These are phyloP conservation scores for Strobilomyces echinocephalus DNA, from an alignment of 768 basidiomycete genomes.

Conservation along the genomic window DNA sequence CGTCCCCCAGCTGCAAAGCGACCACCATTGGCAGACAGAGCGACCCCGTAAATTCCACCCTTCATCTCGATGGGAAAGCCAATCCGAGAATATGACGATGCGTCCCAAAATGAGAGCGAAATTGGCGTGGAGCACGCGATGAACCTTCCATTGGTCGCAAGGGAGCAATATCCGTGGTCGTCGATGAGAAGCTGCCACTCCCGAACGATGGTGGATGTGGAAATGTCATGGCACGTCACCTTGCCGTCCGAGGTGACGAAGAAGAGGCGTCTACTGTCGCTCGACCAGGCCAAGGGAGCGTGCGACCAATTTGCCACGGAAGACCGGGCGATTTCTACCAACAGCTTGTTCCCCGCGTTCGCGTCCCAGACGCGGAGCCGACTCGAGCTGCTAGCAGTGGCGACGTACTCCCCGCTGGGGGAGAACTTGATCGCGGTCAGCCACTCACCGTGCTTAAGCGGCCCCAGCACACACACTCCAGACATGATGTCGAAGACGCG, in stretches of 20 bases:
- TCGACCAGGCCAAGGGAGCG: background rate
- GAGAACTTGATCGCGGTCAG: background rate
- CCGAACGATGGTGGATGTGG: background rate
- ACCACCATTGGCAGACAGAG: background rate
- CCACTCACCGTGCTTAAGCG: background rate
- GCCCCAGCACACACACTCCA: background rate
- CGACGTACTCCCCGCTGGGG: background rate
- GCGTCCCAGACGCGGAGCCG: background rate
- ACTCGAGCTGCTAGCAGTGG: background rate
- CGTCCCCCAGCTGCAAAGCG: background rate
- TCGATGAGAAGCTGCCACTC: background rate
- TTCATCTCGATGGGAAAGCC: background rate
- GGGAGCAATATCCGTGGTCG: background rate
- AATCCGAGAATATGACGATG: background rate
- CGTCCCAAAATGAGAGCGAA: background rate
- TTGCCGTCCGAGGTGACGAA: background rate
- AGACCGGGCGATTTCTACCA: background rate
- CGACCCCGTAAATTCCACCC: background rate
- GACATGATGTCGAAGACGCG: background rate
- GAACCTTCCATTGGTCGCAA: background rate
- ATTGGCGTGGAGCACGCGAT: background rate
- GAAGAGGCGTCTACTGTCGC: background rate
- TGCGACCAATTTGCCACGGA: background rate
- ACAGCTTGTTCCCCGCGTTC: background rate
- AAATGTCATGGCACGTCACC: background rate